A percentile compares a stretch with the other conserved stretches of the same genome.
Conservation (phyloP, 768 basidiomycete species). For the Mycena belliarum region DNA sequence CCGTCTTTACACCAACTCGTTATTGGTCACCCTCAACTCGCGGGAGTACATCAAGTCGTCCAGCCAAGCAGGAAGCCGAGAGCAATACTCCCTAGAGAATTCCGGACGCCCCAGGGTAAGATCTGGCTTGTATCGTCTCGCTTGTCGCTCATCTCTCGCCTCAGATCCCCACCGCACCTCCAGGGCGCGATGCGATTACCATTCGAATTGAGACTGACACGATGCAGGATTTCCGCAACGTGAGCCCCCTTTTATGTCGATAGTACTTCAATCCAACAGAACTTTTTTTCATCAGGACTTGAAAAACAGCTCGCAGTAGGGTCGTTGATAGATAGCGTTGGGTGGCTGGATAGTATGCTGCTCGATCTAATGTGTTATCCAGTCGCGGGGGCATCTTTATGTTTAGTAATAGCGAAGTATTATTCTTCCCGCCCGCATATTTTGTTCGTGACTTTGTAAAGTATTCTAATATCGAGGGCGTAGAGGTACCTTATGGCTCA, state of each 20-base stretch:
- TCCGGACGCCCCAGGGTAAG: constrained; percentile 7
- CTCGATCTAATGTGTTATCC: too few species aligned
- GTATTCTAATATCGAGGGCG: too few species aligned
- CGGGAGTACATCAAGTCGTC: constrained; percentile 16
- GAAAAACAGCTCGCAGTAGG: neutral
- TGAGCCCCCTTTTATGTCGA: neutral
- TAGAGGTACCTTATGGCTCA: too few species aligned
- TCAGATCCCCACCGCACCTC: neutral
- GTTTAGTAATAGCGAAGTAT: too few species aligned
- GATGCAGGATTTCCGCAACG: constrained; percentile 10
- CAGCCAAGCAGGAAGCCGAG: neutral
- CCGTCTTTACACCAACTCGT: constrained; percentile 21
- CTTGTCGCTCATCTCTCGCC: neutral
- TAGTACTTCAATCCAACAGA: neutral
- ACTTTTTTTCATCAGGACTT: neutral
- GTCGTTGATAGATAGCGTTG: too few species aligned
- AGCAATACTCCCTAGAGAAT: constrained; percentile 16
- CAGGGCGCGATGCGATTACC: constrained; percentile 8
- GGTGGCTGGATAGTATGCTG: too few species aligned
- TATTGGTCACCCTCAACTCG: constrained; percentile 20
- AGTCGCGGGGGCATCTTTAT: too few species aligned
- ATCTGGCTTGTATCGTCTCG: neutral
- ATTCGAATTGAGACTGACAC: constrained; percentile 20
- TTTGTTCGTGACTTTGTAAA: too few species aligned
- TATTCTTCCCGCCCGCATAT: too few species aligned